A percentile compares a stretch with the other conserved stretches of the same genome.
phyloP scores from a whole-genome alignment of 148 eudicot species.

The Suaeda aralocaspica region DNA sequence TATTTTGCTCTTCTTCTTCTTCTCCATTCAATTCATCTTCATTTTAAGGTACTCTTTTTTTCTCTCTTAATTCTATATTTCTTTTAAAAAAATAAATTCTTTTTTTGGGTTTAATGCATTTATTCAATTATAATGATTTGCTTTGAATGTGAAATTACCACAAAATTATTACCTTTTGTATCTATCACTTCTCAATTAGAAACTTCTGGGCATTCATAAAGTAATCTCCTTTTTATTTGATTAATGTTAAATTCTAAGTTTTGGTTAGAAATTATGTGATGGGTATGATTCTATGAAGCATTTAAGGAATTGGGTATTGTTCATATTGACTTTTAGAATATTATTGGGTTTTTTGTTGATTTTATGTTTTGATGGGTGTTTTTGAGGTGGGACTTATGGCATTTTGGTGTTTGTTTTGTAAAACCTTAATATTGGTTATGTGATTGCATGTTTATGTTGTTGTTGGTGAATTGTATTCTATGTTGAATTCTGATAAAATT shows the following conservation, averaged over 20 bases:
- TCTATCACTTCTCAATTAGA: not conserved
- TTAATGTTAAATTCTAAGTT: not conserved
- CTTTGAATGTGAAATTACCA: not conserved
- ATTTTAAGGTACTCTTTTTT: conserved; percentile 28
- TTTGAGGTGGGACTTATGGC: conserved; percentile 13
- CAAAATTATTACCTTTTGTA: not conserved
- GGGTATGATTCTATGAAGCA: not conserved
- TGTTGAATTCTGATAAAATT: conserved; percentile 3
- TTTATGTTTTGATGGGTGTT: conserved; percentile 16
- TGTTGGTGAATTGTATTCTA: not conserved
- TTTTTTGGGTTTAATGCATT: not conserved
- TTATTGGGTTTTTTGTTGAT: conserved; percentile 15
- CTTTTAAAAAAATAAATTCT: no score
- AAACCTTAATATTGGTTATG: not conserved
- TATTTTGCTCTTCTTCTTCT: conserved; percentile 16
- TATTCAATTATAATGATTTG: not conserved
- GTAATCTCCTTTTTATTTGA: not conserved
- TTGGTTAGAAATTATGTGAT: not conserved
- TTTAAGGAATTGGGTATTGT: conserved; percentile 15
- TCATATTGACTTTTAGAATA: conserved; percentile 2
- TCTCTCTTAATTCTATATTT: not conserved
- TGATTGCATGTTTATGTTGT: conserved; percentile 11
- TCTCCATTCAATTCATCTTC: conserved; percentile 25
- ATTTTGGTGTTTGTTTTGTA: conserved; percentile 14
- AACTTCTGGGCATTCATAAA: conserved; percentile 3